Evolutionary conservation across 2,329 filamentous ascomycete genomes (phyloP), one percentile per base, ranked within the genome.

Genomic region (Coniochaeta ligniaria): DNA sequence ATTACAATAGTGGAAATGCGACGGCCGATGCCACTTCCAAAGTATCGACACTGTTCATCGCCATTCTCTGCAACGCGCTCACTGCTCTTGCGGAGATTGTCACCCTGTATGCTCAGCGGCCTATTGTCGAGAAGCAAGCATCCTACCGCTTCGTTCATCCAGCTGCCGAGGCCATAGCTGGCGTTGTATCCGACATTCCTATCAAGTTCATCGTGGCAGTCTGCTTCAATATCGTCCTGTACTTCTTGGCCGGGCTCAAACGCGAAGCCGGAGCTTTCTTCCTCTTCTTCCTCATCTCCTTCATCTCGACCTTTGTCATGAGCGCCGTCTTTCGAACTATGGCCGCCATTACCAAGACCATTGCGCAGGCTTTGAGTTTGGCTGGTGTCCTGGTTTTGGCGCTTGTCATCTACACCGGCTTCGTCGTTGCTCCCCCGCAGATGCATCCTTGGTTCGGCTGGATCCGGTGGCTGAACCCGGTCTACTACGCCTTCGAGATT

Each of bases 381-480:
- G 76, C 81, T 0, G 81, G 80, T 24, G 72, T 86, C 0, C 65
- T 85, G 63, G 82, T 88, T 12, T 70, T 89, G 20, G 81, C 81
- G 16, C 78, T 90, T 4, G 79, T 87, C 66, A 85, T 79, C 26
- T 81, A 80, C 69, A 87, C 86, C 0, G 86, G 83, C 61, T 87
- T 88, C 67, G 73, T 77, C 31, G 78, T 83, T 36, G 68, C 74
- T 0, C 70, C 75, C 1, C 74, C 76, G 0, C 66, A 88, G 67
- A 92, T 89, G 88, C 80, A 86, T 24, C 83, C 82, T 0, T 94
- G 89, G 88, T 87, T 89, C 57, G 76, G 83, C 31, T 93, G 90
- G 90, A 88, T 93, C 59, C 83, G 86, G 31, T 92, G 87, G 74
- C 78, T 92, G 58, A 88, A 92, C 62, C 88, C 89, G 0, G 83